phyloP scores from a whole-genome alignment of 257 asterid genomes.

The Nicotiana undulata region DNA sequence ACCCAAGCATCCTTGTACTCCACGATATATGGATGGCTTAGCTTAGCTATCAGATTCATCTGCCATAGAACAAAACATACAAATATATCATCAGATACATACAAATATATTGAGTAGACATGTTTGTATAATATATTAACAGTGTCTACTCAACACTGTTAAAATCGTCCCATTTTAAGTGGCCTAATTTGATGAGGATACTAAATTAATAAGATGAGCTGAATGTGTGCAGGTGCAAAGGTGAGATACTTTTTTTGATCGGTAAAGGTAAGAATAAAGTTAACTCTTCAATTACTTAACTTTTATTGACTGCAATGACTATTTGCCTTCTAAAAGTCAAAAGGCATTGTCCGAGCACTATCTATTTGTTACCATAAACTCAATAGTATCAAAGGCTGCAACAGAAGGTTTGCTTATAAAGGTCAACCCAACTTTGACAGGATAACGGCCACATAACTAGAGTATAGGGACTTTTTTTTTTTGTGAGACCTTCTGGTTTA shows the following conservation, averaged over 20 bases:
- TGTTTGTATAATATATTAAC: too few relatives aligned
- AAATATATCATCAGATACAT: not conserved
- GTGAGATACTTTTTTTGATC: not conserved
- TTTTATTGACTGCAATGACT: not conserved
- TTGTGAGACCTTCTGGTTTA: not conserved
- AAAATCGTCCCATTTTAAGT: not conserved
- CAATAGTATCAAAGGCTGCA: not conserved
- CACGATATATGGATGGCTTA: slow-evolving; percentile 77
- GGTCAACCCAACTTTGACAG: not conserved
- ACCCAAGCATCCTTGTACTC: slow-evolving; percentile 92
- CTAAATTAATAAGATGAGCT: not conserved
- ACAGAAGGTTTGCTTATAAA: not conserved
- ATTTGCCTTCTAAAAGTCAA: not conserved
- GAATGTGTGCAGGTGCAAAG: not conserved
- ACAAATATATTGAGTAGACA: too few relatives aligned
- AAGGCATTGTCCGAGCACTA: not conserved
- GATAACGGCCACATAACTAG: not conserved
- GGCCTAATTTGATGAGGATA: not conserved
- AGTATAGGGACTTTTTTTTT: not conserved
- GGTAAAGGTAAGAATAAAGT: not conserved
- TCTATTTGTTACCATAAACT: not conserved
- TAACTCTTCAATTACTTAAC: not conserved
- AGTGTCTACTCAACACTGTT: not conserved
- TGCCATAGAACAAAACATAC: slow-evolving; percentile 18
- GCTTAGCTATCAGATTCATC: slow-evolving; percentile 65